Evolutionary conservation across 495 filamentous ascomycete species (phyloP).

Genomic region (Penicillium ucsense): DNA sequence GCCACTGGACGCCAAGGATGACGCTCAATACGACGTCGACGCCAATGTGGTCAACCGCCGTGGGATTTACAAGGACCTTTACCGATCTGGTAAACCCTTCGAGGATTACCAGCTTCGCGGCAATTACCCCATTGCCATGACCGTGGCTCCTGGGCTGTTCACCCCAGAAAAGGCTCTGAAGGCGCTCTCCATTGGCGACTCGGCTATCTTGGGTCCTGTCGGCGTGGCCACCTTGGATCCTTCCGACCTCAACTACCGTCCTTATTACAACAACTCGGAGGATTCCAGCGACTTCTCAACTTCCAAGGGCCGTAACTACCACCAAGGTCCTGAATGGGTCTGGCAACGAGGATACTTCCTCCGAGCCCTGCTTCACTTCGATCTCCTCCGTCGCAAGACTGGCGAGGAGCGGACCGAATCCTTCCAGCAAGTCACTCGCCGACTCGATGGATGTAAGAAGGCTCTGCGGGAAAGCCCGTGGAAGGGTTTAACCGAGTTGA

Average conservation of each 20-base stretch:
- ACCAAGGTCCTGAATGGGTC: slow-evolving; percentile 98
- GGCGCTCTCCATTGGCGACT: slow-evolving; percentile 71
- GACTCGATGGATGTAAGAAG: slow-evolving; percentile 72
- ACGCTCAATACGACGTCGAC: slow-evolving; percentile 71
- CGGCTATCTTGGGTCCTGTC: slow-evolving; percentile 69
- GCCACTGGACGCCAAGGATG: slow-evolving; percentile 56
- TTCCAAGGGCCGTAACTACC: slow-evolving; percentile 90
- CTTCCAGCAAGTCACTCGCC: slow-evolving; percentile 84
- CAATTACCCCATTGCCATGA: slow-evolving; percentile 96
- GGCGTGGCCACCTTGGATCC: slow-evolving; percentile 97
- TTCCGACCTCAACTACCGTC: slow-evolving; percentile 80
- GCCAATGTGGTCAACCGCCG: slow-evolving; percentile 68
- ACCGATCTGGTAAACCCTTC: slow-evolving; percentile 83
- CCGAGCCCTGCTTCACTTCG: slow-evolving; percentile 81
- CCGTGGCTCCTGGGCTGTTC: slow-evolving; percentile 84
- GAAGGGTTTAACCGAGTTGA: slow-evolving; percentile 91
- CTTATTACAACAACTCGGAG: slow-evolving; percentile 89
- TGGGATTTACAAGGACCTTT: slow-evolving; percentile 97
- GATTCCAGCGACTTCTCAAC: slow-evolving; percentile 84
- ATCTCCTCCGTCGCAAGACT: slow-evolving; percentile 60
- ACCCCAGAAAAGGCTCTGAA: slow-evolving; percentile 61
- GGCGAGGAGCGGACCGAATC: slow-evolving; percentile 62
- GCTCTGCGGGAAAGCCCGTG: slow-evolving; percentile 68
- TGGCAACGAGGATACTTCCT: slow-evolving; percentile 97
- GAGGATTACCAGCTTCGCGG: slow-evolving; percentile 94